Conservation (phyloP, 768 basidiomycete genomes). For the Podaxis rugospora region DNA sequence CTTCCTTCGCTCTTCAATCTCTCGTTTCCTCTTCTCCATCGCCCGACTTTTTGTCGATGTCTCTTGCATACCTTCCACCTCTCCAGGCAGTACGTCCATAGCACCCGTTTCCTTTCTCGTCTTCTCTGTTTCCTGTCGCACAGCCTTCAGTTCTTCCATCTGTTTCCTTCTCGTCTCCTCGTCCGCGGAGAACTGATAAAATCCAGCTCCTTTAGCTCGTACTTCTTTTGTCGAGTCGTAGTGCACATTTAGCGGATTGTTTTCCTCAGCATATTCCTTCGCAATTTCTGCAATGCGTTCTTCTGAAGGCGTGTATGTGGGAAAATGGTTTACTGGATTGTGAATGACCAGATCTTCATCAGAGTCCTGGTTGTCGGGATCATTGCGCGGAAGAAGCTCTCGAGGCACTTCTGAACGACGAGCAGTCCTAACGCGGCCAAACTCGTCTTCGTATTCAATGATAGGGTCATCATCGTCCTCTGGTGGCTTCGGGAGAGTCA, state of each 20-base stretch:
- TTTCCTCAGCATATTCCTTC: conserved; percentile 62
- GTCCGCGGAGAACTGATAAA: conserved; percentile 88
- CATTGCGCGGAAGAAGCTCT: conserved; percentile 46
- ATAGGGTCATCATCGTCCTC: conserved; percentile 62
- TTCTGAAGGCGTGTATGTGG: conserved; percentile 79
- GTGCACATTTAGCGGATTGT: conserved; percentile 69
- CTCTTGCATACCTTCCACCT: conserved; percentile 70
- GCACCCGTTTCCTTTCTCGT: conserved; percentile 58
- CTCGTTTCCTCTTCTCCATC: conserved; percentile 70
- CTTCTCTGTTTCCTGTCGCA: conserved; percentile 68
- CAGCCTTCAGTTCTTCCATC: conserved; percentile 75
- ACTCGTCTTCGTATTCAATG: conserved; percentile 85
- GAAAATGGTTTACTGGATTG: conserved; percentile 83
- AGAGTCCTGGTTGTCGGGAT: conserved; percentile 28
- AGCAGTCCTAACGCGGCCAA: conserved; percentile 70
- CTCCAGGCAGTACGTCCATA: conserved; percentile 59
- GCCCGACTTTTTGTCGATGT: conserved; percentile 41
- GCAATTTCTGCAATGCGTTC: conserved; percentile 76
- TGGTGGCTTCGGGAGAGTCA: conserved; percentile 49
- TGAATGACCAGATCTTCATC: conserved; percentile 30
- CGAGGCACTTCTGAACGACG: conserved; percentile 76
- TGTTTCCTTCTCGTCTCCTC: conserved; percentile 73
- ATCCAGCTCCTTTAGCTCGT: conserved; percentile 85
- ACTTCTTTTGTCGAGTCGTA: conserved; percentile 83
- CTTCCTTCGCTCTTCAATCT: conserved; percentile 63